Conservation (phyloP, 1,284 basidiomycete genomes). For the Microbotryum violaceum region DNA sequence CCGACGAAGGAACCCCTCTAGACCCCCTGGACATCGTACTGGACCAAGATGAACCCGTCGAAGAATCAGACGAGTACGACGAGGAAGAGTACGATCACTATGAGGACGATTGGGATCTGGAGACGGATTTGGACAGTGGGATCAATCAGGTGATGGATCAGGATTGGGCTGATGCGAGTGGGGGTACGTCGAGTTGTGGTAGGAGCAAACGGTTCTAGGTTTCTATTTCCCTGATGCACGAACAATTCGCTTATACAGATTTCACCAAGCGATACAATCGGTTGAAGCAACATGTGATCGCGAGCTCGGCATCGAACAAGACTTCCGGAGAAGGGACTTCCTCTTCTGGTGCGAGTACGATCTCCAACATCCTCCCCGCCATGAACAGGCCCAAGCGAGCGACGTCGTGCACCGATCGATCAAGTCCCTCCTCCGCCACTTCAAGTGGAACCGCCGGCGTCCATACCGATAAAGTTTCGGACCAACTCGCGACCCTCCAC, state of each 20-base stretch:
- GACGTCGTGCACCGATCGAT: slow-evolving; percentile 22
- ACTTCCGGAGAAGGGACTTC: neutral
- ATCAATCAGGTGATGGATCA: slow-evolving; percentile 51
- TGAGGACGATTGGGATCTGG: slow-evolving; percentile 10
- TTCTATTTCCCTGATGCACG: neutral
- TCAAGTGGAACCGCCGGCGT: neutral
- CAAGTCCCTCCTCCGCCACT: slow-evolving; percentile 16
- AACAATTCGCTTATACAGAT: slow-evolving; percentile 50
- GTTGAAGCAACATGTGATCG: slow-evolving; percentile 60
- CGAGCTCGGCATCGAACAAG: slow-evolving; percentile 32
- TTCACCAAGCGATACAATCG: slow-evolving; percentile 97
- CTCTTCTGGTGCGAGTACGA: neutral
- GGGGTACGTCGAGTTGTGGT: slow-evolving; percentile 47
- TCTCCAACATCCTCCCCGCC: slow-evolving; percentile 49
- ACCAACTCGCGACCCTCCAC: slow-evolving; percentile 61
- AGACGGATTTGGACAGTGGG: slow-evolving; percentile 12
- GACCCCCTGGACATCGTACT: too few relatives aligned
- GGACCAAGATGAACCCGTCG: slow-evolving; percentile 28
- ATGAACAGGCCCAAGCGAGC: slow-evolving; percentile 56
- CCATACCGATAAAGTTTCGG: slow-evolving; percentile 39
- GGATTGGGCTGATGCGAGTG: slow-evolving; percentile 80
- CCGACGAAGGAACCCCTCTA: too few relatives aligned
- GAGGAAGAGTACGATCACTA: slow-evolving; percentile 41
- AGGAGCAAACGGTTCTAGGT: too few relatives aligned
- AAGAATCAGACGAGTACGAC: slow-evolving; percentile 46